Percentiles rank a stretch among this genome's conserved stretches.
phyloP scores from a whole-genome alignment of 805 yeast species.

The Dipodascus albidus region DNA sequence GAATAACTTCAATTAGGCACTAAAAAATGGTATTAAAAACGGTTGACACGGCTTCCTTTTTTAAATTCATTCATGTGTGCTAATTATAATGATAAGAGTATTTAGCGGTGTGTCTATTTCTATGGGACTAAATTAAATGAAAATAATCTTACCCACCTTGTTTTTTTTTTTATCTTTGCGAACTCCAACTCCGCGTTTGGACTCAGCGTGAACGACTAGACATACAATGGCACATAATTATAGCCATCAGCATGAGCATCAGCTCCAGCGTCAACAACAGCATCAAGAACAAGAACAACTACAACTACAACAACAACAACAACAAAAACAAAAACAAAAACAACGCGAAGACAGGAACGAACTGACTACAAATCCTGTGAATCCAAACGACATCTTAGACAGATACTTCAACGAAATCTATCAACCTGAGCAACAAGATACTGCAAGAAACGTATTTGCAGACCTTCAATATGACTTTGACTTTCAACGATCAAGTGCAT shows the following conservation, averaged over 20 bases:
- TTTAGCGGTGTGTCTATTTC: neutral
- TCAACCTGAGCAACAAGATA: neutral
- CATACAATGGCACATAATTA: neutral
- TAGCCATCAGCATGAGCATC: neutral
- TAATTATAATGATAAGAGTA: neutral
- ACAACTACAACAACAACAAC: neutral
- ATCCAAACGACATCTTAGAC: neutral
- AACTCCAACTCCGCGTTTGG: no score
- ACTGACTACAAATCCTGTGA: neutral
- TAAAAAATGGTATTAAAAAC: neutral
- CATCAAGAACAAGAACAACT: neutral
- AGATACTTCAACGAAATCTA: neutral
- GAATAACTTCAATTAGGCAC: no score
- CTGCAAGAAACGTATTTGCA: neutral
- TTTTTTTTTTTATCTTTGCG: no score
- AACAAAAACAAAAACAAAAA: neutral
- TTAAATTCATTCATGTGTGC: neutral
- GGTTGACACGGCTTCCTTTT: neutral
- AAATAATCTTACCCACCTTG: neutral
- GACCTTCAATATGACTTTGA: neutral
- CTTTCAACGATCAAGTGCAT: neutral
- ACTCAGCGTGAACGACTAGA: no score
- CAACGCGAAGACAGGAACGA: neutral
- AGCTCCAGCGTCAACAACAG: neutral
- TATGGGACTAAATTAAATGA: neutral